Evolutionary conservation across 163 green algal species (phyloP), one percentile per base, ranked within the genome.

Genomic region (Trebouxiophyceae sp.): DNA sequence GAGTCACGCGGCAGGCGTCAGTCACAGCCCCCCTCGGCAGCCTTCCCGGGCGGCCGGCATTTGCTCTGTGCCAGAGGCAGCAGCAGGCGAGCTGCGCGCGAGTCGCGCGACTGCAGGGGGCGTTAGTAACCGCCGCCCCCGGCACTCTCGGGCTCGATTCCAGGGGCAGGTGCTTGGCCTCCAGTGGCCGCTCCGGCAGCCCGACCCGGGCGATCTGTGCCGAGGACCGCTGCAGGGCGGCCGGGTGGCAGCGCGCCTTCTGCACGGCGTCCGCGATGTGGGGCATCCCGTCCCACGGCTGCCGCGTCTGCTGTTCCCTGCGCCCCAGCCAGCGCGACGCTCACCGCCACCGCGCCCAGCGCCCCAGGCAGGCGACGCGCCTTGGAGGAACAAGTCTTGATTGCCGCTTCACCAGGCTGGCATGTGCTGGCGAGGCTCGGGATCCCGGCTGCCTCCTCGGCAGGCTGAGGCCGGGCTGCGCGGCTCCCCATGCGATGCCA

Each of bases 231-330:
- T n/a, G n/a, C 39, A 50, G 39, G 39, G 39, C 39, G 8, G 16
- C 39, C 39, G 16, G 39, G 8, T 50, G 39, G 8, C 31, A 55
- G 7, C 32, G 33, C 24, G 73, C 67, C 67, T 83, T 83, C 59
- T 78, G 68, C 45, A 87, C 70, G 7, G 72, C 72, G 54, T 81
- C 65, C 22, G 61, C 64, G 68, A 85, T 87, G 74, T 83, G 75
- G 26, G 80, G 80, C 50, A 87, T 75, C 59, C 81, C 80, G n/a
- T 63, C 77, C 80, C 80, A 87, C 32, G 57, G 60, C 46, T 75
- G 71, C 46, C 46, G 63, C 32, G 79, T 71, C 61, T 87, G 81
- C 75, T 87, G 80, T 59, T 82, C 61, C 75, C 71, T 79, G 65
- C 62, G 44, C 4, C 39, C 12, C 39, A 50, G 39, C n/a, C n/a